These are phyloP conservation scores for Penicillium antarcticum DNA, from an alignment of 495 filamentous ascomycete species.

Conservation along the genomic window DNA sequence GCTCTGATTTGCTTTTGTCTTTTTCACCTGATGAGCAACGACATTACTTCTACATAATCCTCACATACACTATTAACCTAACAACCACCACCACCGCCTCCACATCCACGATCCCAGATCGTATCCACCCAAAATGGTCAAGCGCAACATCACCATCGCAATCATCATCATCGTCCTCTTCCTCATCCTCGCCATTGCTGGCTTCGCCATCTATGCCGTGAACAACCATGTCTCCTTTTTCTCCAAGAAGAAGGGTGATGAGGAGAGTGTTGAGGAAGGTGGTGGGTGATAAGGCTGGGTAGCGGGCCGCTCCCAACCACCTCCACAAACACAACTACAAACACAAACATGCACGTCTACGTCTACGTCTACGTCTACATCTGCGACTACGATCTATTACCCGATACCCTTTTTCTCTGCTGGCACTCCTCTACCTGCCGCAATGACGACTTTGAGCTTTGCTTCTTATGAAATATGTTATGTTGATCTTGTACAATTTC, in stretches of 20 bases:
- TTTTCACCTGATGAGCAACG: neutral
- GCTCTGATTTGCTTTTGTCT: neutral
- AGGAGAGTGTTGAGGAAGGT: conserved; percentile 36
- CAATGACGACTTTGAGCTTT: conserved; percentile 2
- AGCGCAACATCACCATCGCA: conserved; percentile 76
- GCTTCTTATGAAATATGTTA: neutral
- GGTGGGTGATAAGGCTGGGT: conserved; percentile 16
- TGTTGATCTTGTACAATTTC: conserved; percentile 2
- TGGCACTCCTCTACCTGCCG: neutral
- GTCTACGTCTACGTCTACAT: neutral
- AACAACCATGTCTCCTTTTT: conserved; percentile 44
- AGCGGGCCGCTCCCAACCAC: neutral
- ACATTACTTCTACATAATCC: neutral
- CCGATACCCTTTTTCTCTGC: conserved; percentile 10
- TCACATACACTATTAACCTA: neutral
- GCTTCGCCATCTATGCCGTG: conserved; percentile 62
- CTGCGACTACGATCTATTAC: conserved; percentile 3
- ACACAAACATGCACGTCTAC: neutral
- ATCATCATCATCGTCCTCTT: conserved; percentile 81
- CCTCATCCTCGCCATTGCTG: conserved; percentile 65
- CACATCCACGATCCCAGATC: conserved; percentile 2
- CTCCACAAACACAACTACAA: no score
- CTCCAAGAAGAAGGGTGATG: conserved; percentile 33
- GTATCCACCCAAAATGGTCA: conserved; percentile 41
- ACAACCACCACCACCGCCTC: neutral